These are phyloP conservation scores for Fusarium solani-melongenae DNA, from an alignment of 2,329 filamentous ascomycete genomes.

Conservation along the genomic window DNA sequence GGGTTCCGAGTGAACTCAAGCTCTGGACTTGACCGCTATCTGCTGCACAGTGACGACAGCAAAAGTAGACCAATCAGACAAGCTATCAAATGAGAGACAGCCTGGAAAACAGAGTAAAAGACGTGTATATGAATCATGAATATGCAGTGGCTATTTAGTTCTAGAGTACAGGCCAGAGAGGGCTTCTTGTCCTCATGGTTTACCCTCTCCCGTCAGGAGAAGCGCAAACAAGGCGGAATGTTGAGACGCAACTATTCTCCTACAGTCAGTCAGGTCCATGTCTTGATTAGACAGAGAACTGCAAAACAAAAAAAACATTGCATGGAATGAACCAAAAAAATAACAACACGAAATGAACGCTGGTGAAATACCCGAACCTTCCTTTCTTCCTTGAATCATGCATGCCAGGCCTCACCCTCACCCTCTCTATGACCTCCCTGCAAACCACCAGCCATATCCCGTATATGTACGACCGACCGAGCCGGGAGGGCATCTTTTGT, in stretches of 20 bases:
- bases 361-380: constrained; percentile 33
- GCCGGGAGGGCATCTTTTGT: constrained; percentile 6
- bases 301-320: not conserved
- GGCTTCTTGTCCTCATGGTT: constrained; percentile 16
- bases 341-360: constrained; percentile 28
- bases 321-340: constrained; percentile 8
- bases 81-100: not conserved
- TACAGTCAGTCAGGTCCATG: constrained; percentile 9
- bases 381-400: constrained; percentile 3
- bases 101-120: not conserved
- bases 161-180: constrained; percentile 40
- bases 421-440: not conserved
- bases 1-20: not conserved
- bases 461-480: not conserved
- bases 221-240: constrained; percentile 6
- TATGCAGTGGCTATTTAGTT: constrained; percentile 36
- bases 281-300: constrained; percentile 6
- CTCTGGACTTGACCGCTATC: not conserved
- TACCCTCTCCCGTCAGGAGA: constrained; percentile 12
- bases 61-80: not conserved
- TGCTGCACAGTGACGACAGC: not conserved
- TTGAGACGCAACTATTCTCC: constrained; percentile 14
- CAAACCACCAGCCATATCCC: not conserved
- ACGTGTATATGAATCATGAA: constrained; percentile 19
- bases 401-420: not conserved